These are phyloP conservation scores for Penicillium manginii DNA, from an alignment of 495 filamentous ascomycete genomes.

Conservation along the genomic window DNA sequence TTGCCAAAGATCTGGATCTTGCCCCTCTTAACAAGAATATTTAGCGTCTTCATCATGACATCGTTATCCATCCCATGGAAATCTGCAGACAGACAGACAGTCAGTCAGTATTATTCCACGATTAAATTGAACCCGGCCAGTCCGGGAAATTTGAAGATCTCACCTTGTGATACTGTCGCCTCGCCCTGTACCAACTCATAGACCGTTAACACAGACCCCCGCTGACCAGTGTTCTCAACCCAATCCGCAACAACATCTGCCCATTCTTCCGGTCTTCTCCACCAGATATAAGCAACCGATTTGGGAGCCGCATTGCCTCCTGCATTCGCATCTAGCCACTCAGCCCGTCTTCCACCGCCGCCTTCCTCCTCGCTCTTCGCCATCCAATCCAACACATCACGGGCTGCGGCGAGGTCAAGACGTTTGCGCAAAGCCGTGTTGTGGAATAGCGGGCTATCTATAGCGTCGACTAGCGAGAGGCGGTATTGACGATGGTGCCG, in stretches of 20 bases:
- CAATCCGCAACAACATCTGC: conserved; percentile 63
- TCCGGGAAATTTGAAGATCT: conserved; percentile 17
- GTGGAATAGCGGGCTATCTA: conserved; percentile 61
- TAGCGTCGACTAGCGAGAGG: conserved; percentile 64
- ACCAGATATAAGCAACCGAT: conserved; percentile 64
- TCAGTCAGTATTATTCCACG: conserved; percentile 18
- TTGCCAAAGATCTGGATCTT: conserved; percentile 91
- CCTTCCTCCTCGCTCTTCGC: conserved; percentile 61
- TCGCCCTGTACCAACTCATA: conserved; percentile 77
- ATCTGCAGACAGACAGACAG: conserved; percentile 52
- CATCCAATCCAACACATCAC: conserved; percentile 76
- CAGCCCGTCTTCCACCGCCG: conserved; percentile 60
- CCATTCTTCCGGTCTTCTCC: conserved; percentile 76
- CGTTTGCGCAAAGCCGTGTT: conserved; percentile 57
- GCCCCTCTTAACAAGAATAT: conserved; percentile 80
- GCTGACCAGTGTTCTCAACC: conserved; percentile 77
- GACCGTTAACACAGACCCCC: conserved; percentile 71
- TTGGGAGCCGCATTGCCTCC: conserved; percentile 29
- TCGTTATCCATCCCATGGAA: conserved; percentile 88
- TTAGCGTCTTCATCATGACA: conserved; percentile 75
- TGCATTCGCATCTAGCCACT: conserved; percentile 59
- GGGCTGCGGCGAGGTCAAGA: conserved; percentile 63
- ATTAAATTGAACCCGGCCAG: not conserved
- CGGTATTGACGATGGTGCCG: conserved; percentile 72
- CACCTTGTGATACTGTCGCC: conserved; percentile 61